phyloP scores from a whole-genome alignment of 1,284 basidiomycete genomes.

The Xerocomus amazonicus region DNA sequence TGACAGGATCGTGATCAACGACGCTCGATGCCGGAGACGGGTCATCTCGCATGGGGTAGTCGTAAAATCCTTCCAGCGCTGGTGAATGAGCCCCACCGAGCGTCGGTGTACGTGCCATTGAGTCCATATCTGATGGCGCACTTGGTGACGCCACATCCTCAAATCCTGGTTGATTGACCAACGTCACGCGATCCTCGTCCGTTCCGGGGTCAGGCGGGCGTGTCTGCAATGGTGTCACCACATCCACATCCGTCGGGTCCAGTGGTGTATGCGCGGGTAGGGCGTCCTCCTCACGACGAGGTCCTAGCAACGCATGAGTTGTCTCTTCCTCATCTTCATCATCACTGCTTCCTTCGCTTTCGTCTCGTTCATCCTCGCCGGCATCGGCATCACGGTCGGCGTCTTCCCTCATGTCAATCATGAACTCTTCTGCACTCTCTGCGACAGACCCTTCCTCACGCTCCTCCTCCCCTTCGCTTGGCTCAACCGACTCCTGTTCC shows the following conservation, averaged over 20 bases:
- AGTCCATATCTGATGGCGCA: constrained; percentile 31
- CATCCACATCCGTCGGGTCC: constrained; percentile 5
- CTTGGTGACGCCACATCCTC: constrained; percentile 24
- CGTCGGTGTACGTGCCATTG: constrained; percentile 26
- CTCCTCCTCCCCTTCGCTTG: constrained; percentile 34
- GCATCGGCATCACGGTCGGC: not conserved
- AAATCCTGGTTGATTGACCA: not conserved
- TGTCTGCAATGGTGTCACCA: constrained; percentile 2
- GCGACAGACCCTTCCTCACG: constrained; percentile 12
- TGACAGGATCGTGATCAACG: constrained; percentile 24
- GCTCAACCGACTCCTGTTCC: constrained; percentile 45
- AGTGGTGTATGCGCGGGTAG: not conserved
- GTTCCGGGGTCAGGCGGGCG: constrained; percentile 10
- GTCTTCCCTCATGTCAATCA: constrained; percentile 17
- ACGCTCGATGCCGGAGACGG: constrained; percentile 34
- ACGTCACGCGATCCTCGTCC: not conserved
- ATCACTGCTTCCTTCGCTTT: constrained; percentile 13
- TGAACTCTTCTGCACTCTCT: constrained; percentile 30
- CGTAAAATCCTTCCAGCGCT: constrained; percentile 27
- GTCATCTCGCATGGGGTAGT: constrained; percentile 23
- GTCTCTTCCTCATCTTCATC: constrained; percentile 25
- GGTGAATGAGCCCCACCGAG: constrained; percentile 24
- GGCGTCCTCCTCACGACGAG: constrained; percentile 5
- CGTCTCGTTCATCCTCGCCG: constrained; percentile 12
- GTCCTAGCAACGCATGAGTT: constrained; percentile 31